Conservation (phyloP, 192 early-diverging fungal species). For the Coemansia umbellata region DNA sequence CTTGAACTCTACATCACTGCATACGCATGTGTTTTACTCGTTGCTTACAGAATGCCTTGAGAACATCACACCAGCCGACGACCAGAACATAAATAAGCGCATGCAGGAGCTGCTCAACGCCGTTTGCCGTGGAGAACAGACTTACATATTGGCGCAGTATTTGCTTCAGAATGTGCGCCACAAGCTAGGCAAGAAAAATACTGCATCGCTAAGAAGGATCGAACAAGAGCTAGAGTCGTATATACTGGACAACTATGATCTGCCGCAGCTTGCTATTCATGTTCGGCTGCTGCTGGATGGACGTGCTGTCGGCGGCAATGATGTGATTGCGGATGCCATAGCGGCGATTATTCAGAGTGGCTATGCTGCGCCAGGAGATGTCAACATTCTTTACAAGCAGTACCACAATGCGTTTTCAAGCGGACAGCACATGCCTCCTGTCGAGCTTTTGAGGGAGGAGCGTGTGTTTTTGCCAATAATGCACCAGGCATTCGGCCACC, state of each 20-base stretch:
- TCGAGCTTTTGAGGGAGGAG: slow-evolving; percentile 21
- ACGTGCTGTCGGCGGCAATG: slow-evolving; percentile 23
- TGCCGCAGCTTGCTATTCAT: slow-evolving; percentile 37
- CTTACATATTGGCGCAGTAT: slow-evolving; percentile 41
- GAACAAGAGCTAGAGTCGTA: slow-evolving; percentile 39
- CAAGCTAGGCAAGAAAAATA: slow-evolving; percentile 17
- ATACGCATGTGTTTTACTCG: slow-evolving; percentile 62
- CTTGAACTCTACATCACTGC: slow-evolving; percentile 61
- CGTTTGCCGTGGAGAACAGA: slow-evolving; percentile 38
- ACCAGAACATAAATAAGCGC: slow-evolving; percentile 53
- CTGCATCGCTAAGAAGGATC: slow-evolving; percentile 20
- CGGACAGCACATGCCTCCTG: neutral
- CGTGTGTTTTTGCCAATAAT: slow-evolving; percentile 35
- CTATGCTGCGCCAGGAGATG: slow-evolving; percentile 41
- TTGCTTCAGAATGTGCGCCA: slow-evolving; percentile 19
- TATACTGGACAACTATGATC: slow-evolving; percentile 35
- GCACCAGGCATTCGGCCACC: slow-evolving; percentile 38
- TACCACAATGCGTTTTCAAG: slow-evolving; percentile 20
- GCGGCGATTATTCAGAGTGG: slow-evolving; percentile 35
- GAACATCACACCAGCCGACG: slow-evolving; percentile 55
- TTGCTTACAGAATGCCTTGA: slow-evolving; percentile 62
- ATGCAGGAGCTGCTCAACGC: slow-evolving; percentile 54
- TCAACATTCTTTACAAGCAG: slow-evolving; percentile 27
- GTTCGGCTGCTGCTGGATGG: slow-evolving; percentile 36
- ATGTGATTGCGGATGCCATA: slow-evolving; percentile 29